Evolutionary conservation across 352 stramenopile species (phyloP), one percentile per base, ranked within the genome.

Genomic region (Globisporangium sylvaticum): DNA sequence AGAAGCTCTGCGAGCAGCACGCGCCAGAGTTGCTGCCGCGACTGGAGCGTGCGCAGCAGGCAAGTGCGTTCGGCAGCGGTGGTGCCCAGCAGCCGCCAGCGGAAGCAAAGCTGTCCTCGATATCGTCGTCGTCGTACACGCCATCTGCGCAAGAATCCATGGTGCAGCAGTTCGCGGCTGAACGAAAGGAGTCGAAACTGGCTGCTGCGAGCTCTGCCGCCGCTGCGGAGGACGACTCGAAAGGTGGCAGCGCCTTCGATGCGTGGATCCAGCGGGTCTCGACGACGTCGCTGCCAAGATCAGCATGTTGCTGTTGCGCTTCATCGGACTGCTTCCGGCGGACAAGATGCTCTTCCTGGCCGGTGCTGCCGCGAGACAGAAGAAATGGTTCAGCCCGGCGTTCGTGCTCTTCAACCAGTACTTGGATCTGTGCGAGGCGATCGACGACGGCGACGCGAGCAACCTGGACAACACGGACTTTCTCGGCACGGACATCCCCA

Each of bases 371-470:
- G 83, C 87, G 25, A 78, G 86, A 8, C 83, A 97, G 68, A 87
- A 93, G 57, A 95, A 97, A 58, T 94, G 94, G 79, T 75, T 95
- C 31, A 97, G 89, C 57, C 79, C 97, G 4, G 95, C 93, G 7
- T 98, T 98, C 63, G 91, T 98, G 60, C 94, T 98, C 56, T 94
- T 98, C 71, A 98, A 98, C 68, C 85, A 92, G 15, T 98, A 98
- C 76, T 70, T 98, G 10, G 95, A 98, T 68, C 69, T 98, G 42
- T 95, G 87, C 44, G 95, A 98, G 75, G 94, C 95, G 12, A 98
- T 98, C 48, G 95, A 98, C 10, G 91, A 98, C 55, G 87, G 84
- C 37, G 76, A 95, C 32, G 71, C 87, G 24, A 85, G 73, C 56
- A 83, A 87, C 22, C 65, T 98, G 27, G 95, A 98, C 77, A 98